A percentile compares a stretch with the other conserved stretches of the same genome.
Conservation (phyloP, 106 monocot species). For the Platanthera zijinensis region DNA sequence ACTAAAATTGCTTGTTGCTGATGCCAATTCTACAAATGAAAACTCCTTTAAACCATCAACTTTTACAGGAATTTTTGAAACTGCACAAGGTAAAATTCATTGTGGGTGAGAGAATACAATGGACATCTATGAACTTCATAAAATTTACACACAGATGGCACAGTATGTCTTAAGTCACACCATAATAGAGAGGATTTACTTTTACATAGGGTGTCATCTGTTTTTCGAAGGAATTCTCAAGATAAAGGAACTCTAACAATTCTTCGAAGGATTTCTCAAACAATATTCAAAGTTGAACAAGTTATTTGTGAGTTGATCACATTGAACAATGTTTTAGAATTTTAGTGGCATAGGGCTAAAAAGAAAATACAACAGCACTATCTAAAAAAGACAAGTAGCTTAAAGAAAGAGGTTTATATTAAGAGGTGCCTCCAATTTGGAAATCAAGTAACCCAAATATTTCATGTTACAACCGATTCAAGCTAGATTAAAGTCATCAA, state of each 20-base stretch:
- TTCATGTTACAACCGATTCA: background rate
- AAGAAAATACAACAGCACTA: background rate
- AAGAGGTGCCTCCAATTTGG: background rate
- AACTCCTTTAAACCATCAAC: constrained; percentile 81
- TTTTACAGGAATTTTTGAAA: constrained; percentile 64
- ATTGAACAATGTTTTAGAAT: constrained; percentile 2
- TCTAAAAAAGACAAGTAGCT: background rate
- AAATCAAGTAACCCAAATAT: background rate
- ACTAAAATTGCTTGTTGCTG: constrained; percentile 58
- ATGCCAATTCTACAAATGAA: constrained; percentile 63
- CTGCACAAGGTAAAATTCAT: constrained; percentile 29
- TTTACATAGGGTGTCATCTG: background rate
- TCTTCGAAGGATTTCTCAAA: background rate
- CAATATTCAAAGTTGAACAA: background rate
- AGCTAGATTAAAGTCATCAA: background rate
- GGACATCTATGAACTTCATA: background rate
- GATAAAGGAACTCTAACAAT: background rate
- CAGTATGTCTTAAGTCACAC: background rate
- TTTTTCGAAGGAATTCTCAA: background rate
- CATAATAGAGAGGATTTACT: background rate
- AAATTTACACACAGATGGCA: background rate
- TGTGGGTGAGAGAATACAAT: constrained; percentile 8
- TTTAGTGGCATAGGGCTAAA: background rate
- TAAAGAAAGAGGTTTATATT: background rate
- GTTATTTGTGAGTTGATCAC: background rate